phyloP scores from a whole-genome alignment of 2,329 filamentous ascomycete genomes.

The Penicillium sp. region DNA sequence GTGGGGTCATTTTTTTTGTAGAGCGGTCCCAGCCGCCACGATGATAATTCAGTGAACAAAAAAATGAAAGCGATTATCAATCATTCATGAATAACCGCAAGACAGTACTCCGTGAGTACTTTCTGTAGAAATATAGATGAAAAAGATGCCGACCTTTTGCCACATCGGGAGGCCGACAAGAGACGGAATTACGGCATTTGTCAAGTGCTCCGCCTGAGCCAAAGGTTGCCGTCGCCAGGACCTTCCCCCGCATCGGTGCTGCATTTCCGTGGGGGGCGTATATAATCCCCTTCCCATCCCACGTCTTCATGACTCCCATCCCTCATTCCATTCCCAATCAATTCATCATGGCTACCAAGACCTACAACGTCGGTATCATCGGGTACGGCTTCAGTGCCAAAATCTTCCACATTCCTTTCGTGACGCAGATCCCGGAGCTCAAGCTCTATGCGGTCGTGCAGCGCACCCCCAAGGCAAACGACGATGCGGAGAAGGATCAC shows the following conservation, averaged over 20 bases:
- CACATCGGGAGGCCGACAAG: conserved; percentile 2
- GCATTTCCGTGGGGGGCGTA: neutral
- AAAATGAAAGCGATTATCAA: neutral
- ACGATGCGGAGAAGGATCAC: conserved; percentile 70
- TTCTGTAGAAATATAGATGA: neutral
- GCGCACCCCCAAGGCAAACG: conserved; percentile 62
- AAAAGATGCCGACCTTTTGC: neutral
- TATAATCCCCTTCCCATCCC: neutral
- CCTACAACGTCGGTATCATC: conserved; percentile 59
- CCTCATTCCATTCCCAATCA: neutral
- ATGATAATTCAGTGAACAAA: neutral
- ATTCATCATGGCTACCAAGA: conserved; percentile 43
- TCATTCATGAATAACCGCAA: neutral
- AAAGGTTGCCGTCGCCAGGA: conserved; percentile 32
- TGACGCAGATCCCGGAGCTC: conserved; percentile 64
- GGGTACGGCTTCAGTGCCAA: conserved; percentile 69
- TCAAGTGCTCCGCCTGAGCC: conserved; percentile 2
- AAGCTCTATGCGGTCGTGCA: conserved; percentile 75
- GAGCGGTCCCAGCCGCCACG: neutral
- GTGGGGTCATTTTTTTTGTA: neutral
- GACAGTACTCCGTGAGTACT: neutral
- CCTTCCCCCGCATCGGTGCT: conserved; percentile 33
- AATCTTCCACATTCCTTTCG: conserved; percentile 81
- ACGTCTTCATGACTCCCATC: neutral
- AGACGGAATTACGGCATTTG: conserved; percentile 1